These are phyloP conservation scores for Blastobotrys serpentis DNA, from an alignment of 1,139 yeast genomes.

Conservation along the genomic window DNA sequence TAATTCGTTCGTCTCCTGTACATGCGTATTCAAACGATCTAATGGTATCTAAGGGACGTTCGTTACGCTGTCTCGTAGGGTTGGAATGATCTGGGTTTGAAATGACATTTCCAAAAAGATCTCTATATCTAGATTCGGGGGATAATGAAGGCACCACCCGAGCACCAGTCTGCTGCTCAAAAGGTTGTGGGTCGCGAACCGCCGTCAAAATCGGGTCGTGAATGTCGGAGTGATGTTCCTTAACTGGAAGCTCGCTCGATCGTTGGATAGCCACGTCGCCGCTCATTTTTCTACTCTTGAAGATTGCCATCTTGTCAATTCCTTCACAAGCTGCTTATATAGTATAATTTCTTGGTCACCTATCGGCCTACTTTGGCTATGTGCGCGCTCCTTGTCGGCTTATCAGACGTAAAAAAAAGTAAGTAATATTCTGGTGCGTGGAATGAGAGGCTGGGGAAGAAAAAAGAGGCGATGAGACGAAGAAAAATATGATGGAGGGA, in stretches of 20 bases:
- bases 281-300: constrained; percentile 8
- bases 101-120: constrained; percentile 81
- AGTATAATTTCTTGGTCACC: constrained; percentile 3
- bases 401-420: constrained; percentile 3
- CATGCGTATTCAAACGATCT: constrained; percentile 89
- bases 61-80: constrained; percentile 89
- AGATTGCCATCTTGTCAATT: not conserved
- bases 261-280: constrained; percentile 22
- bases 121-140: constrained; percentile 52
- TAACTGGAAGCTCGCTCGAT: constrained; percentile 19
- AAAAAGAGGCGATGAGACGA: not conserved
- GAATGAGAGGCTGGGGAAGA: constrained; percentile 2
- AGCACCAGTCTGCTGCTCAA: constrained; percentile 57
- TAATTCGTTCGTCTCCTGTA: constrained; percentile 76
- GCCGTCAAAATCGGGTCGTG: constrained; percentile 91
- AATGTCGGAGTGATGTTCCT: constrained; percentile 41
- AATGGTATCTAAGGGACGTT: constrained; percentile 93
- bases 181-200: constrained; percentile 93
- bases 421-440: not conserved
- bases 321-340: not conserved
- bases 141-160: constrained; percentile 45
- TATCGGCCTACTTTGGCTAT: not conserved
- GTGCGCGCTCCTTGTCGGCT: constrained; percentile 2
- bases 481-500: not conserved
- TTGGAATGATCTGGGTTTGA: constrained; percentile 77